phyloP scores from a whole-genome alignment of 805 yeast species.

The Starmerella sirachaensis region DNA sequence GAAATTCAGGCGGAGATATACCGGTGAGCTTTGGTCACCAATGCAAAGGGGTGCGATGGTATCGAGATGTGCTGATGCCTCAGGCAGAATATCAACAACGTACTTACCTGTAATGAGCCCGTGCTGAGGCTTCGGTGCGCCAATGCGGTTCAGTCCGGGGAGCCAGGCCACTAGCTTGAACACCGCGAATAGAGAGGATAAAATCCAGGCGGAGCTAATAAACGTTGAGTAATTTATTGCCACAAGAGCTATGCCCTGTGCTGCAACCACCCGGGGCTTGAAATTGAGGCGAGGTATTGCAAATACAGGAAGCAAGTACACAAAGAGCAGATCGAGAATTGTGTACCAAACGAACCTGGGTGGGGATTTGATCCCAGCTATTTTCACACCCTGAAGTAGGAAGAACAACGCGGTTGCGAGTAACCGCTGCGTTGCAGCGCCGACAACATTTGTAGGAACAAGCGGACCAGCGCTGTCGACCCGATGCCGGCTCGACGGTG shows the following conservation, averaged over 20 bases:
- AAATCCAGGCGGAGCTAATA: conserved; percentile 35
- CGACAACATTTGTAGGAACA: conserved; percentile 55
- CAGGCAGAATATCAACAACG: conserved; percentile 80
- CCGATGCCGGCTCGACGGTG: background rate
- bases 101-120: conserved; percentile 48
- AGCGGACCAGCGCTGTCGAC: conserved; percentile 22
- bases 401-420: conserved; percentile 54
- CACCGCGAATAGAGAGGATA: conserved; percentile 12
- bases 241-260: conserved; percentile 39
- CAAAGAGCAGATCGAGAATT: conserved; percentile 55
- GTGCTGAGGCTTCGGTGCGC: background rate
- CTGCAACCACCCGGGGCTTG: conserved; percentile 41
- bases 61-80: conserved; percentile 72
- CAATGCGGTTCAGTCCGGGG: background rate
- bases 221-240: conserved; percentile 34
- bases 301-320: conserved; percentile 61
- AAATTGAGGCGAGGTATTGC: conserved; percentile 67
- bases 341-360: conserved; percentile 44
- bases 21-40: conserved; percentile 21
- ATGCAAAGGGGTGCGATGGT: conserved; percentile 47
- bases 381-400: conserved; percentile 74
- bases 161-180: conserved; percentile 4
- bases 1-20: conserved; percentile 58
- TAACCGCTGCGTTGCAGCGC: conserved; percentile 53
- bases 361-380: conserved; percentile 49